Base-by-base conservation (phyloP, 495 filamentous ascomycete genomes). In the Penicillium steckii region DNA sequence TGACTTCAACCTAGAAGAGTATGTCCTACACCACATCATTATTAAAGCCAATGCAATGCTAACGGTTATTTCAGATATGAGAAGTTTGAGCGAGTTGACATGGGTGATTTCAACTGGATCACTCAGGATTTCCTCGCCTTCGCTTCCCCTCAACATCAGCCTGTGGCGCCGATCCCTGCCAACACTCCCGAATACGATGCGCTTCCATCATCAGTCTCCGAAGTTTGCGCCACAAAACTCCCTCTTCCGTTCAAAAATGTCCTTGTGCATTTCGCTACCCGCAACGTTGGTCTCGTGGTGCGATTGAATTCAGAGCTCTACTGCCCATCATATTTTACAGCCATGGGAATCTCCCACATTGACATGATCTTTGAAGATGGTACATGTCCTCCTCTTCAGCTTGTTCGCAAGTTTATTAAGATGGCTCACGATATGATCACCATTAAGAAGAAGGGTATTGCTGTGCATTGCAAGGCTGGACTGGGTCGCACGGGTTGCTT, bases 351-450 rank as follows among this genome's bases (percentile, higher is more conserved):
- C 60, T 82, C 88, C 48, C 94, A 99, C 65, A 77, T 97, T 18
- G 92, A 99, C 66, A 97, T 99, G 95, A 96, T 97, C 56, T 99
- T 99, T 60, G 94, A 97, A 59, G 94, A 99, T 62, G 94, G 94
- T 21, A 99, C 94, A 6, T 97, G 95, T 70, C 94, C 94, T 13
- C 83, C 90, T 3, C 71, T 99, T 15, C 80, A 81, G 10, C 83
- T 92, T 18, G 94, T 99, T 8, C 81, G 87, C 25, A 89, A 89
- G 56, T 99, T 97, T 65, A 95, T 99, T 61, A 91, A 88, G 62
- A 80, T 97, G 56, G 91, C 95, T 0, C 94, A 97, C 64, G 86
- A 95, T 47, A 96, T 87, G 68, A 99, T 99, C 60, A 92, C 83
- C 2, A 78, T 89, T 29, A 87, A 88, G 69, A 86, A 89, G 61